Base-by-base conservation (phyloP, 164 flowering plant genomes). In the Piper betle region DNA sequence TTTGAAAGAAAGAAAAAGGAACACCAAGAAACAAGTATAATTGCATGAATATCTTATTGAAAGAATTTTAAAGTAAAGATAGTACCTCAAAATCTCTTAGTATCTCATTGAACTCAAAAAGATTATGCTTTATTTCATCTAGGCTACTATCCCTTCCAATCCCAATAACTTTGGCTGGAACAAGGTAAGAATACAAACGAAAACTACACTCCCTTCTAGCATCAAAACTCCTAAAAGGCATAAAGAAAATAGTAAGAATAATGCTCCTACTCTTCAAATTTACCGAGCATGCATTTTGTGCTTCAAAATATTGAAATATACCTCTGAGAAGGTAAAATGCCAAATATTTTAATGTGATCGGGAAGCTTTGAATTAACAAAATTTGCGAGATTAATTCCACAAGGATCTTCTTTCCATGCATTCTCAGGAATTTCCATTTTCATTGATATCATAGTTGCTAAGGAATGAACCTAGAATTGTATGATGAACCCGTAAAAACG, bases 391-490 rank as follows among this genome's bases (percentile, higher is more conserved):
- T 67, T 73, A 59, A 81, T 78, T 62, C 97, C 97, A 74, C 64
- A 67, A 39, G 88, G 87, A 62, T 88, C 96, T 57, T 67, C 82
- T 54, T 73, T 75, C 97, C 97, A 88, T 41, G 94, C 92, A 79
- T 62, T 64, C 59, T 72, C 87, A 18, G 97, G 97, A 64, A 91
- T 88, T 67, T 91, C 97, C 97, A 91, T 83, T 69, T 91, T 91
- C 38, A 91, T 71, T 6, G 88, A 76, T 75, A 88, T 86, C 72
- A 69, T 84, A 16, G 97, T 86, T 52, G 96, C 85, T 77, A 91
- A 68, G 6, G 97, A 91, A 69, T 88, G 97, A 68, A 91, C 97
- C 97, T 91, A 67, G 12, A 58, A 64, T 52, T 48, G 41, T 41
- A 42, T 11, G 19, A 50, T 43, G 58, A 64, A 19, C 15, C 39